Base-by-base conservation (phyloP, 2,329 filamentous ascomycete species). In the Capronia epimyces region DNA sequence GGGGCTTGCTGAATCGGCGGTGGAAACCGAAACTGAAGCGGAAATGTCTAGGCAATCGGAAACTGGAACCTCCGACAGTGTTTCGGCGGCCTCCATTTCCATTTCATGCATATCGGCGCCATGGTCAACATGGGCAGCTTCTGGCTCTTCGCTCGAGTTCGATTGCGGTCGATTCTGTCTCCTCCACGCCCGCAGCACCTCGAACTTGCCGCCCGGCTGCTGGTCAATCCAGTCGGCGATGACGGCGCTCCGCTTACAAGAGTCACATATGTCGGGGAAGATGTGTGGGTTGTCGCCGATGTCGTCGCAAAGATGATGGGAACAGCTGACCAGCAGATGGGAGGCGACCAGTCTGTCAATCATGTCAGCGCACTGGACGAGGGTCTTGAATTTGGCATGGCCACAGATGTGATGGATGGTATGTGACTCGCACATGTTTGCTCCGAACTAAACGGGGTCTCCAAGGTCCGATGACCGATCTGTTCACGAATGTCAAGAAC, bases 361-460 rank as follows among this genome's bases (percentile, higher is more conserved):
- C 7, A 49, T 47, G 24, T 57, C 42, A 32, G 55, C 48, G 31
- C 55, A 57, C 24, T 57, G 55, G 9, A 57, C 44, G 22, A 58
- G 39, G 25, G 50, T 57, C 31, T 49, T 58, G 41, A 56, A 32
- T 21, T 53, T 52, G 49, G 49, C 45, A 44, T 60, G 58, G 10
- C 58, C 58, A 43, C 58, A 60, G 41, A 60, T 37, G 29, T 55
- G 36, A 31, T 57, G 46, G 27, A 57, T 55, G 5, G 37, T 53
- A 32, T 57, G 50, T 16, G 46, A 49, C 34, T 56, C 46, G 42
- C 58, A 59, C 57, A 60, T 60, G 12, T 45, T 49, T 16, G 39
- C 13, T n/a, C n/a, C 8, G 20, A 8, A 20, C 16, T 39, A 18
- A 15, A n/a, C n/a, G n/a, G n/a, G n/a, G n/a, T n/a, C n/a, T n/a